Base-by-base conservation (phyloP, 2,329 filamentous ascomycete species). In the Talaromyces rugulosus region DNA sequence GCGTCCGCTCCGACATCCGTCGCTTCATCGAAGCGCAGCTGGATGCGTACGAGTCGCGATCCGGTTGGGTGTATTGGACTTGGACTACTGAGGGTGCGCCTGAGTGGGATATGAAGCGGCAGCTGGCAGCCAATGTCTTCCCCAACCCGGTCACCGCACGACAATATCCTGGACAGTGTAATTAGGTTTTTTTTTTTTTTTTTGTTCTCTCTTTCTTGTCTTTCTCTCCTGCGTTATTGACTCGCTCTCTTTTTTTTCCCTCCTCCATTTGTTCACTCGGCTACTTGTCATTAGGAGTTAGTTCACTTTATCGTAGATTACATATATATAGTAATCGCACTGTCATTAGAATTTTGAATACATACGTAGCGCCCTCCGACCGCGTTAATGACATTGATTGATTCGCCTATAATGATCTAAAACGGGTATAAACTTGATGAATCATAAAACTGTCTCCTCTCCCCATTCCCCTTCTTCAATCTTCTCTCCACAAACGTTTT, bases 51-150 rank as follows among this genome's bases (percentile, higher is more conserved):
- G 78, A 80, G 68, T 67, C 69, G 65, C 73, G 73, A 33, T 70
- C 64, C 16, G 79, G 80, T 50, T 82, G 79, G 79, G 63, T 81
- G 23, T 81, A 80, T 70, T 82, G 80, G 80, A 81, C 78, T 56
- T 81, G 80, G 79, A 81, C 78, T 69, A 81, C 79, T 12, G 79
- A 81, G 65, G 75, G 76, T 34, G 74, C 78, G 16, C 78, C 80
- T 5, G 80, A 80, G 59, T 82, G 80, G 80, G 77, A 81, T 65
- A 75, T 82, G 72, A 70, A 78, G 66, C 68, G 76, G 65, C 70
- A 81, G 50, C 64, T 81, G 30, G 75, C 72, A 12, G 71, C 68
- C 16, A 78, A 76, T 0, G 66, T 85, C 53, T 85, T 84, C 70
- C 82, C 82, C 18, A 76, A 80, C 64, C 75, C 76, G 33, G 64